Percentiles rank a stretch among this genome's conserved stretches.
phyloP scores from a whole-genome alignment of 2,329 filamentous ascomycete genomes.

The Aspergillus sp. region DNA sequence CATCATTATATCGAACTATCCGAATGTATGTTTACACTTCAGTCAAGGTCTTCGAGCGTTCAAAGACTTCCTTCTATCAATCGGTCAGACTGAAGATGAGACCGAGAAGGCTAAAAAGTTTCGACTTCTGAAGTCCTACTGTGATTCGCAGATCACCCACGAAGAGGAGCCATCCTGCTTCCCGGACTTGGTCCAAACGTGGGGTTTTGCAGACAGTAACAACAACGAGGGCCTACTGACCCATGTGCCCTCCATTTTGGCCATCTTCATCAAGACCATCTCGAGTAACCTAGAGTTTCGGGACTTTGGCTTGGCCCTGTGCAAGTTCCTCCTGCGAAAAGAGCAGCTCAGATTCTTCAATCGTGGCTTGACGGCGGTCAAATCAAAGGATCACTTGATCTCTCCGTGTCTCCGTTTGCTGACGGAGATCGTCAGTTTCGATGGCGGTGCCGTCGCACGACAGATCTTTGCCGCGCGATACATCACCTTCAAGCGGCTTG shows the following conservation, averaged over 20 bases:
- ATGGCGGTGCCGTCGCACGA: slow-evolving; percentile 78
- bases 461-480: slow-evolving; percentile 75
- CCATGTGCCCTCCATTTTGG: slow-evolving; percentile 75
- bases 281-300: slow-evolving; percentile 72
- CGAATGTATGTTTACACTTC: background rate
- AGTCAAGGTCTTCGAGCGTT: slow-evolving; percentile 43
- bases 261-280: slow-evolving; percentile 75
- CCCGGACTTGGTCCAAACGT: slow-evolving; percentile 79
- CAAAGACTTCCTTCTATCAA: slow-evolving; percentile 44
- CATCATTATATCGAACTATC: background rate
- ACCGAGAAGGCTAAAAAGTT: slow-evolving; percentile 39
- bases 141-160: slow-evolving; percentile 54
- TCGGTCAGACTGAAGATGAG: slow-evolving; percentile 35
- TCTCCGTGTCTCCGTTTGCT: slow-evolving; percentile 84
- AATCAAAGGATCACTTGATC: slow-evolving; percentile 82
- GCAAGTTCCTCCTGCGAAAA: slow-evolving; percentile 77
- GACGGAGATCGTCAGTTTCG: slow-evolving; percentile 79
- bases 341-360: slow-evolving; percentile 78
- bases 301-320: slow-evolving; percentile 72
- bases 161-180: slow-evolving; percentile 65
- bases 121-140: slow-evolving; percentile 46
- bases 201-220: slow-evolving; percentile 76
- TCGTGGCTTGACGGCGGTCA: slow-evolving; percentile 74
- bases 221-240: slow-evolving; percentile 81
- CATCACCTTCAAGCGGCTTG: slow-evolving; percentile 75